These are phyloP conservation scores for Westerdykella ornata DNA, from an alignment of 2,329 filamentous ascomycete species.

Conservation along the genomic window DNA sequence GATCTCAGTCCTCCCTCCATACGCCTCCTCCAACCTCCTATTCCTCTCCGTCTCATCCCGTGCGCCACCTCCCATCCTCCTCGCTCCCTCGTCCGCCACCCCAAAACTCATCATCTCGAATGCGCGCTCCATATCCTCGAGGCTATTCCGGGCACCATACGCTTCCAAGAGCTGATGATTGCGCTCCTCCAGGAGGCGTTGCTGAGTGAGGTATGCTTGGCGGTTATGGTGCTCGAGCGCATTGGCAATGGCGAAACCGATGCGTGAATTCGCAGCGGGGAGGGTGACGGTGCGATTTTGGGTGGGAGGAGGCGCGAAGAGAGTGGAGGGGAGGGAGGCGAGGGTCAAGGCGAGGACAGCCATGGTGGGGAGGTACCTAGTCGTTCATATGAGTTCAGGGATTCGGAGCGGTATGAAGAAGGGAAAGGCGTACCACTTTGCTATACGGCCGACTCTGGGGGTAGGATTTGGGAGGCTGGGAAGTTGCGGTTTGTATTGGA, in stretches of 20 bases:
- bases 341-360: slow-evolving; percentile 28
- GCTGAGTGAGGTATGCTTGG: slow-evolving; percentile 21
- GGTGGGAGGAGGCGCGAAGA: slow-evolving; percentile 7
- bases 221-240: slow-evolving; percentile 27
- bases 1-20: slow-evolving; percentile 41
- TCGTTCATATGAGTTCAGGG: slow-evolving; percentile 4
- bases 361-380: slow-evolving; percentile 33
- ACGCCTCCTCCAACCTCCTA: slow-evolving; percentile 41
- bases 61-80: slow-evolving; percentile 13
- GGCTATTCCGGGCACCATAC: slow-evolving; percentile 26
- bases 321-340: slow-evolving; percentile 20
- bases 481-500: slow-evolving; percentile 15
- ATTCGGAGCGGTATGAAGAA: neutral
- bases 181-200: slow-evolving; percentile 15
- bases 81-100: slow-evolving; percentile 4
- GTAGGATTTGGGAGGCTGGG: slow-evolving; percentile 17
- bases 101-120: slow-evolving; percentile 8
- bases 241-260: slow-evolving; percentile 29
- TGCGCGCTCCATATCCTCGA: slow-evolving; percentile 31
- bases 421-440: slow-evolving; percentile 26
- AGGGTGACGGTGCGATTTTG: slow-evolving; percentile 21
- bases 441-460: slow-evolving; percentile 29
- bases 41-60: slow-evolving; percentile 33
- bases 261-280: slow-evolving; percentile 21
- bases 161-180: slow-evolving; percentile 27